Evolutionary conservation across 345 rosid species (phyloP).

Genomic region (Salix udensis): DNA sequence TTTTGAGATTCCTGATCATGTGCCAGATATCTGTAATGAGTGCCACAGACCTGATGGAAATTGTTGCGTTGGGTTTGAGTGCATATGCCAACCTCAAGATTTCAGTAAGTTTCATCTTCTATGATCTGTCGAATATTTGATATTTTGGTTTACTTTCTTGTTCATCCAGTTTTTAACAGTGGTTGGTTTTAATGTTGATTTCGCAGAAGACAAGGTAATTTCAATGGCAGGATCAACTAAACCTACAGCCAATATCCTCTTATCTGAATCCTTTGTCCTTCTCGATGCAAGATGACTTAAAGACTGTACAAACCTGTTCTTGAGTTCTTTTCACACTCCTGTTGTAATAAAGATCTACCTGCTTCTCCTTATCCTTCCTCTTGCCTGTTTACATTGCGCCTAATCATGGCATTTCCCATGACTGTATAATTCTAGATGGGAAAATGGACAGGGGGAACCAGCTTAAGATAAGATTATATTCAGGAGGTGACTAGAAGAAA

Average conservation of each 20-base stretch:
- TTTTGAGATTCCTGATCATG: slow-evolving; percentile 55
- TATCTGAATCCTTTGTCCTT: slow-evolving; percentile 1
- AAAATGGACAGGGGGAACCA: not conserved
- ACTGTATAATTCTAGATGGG: not conserved
- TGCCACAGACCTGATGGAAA: no score
- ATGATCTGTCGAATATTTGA: not conserved
- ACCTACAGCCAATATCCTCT: slow-evolving; percentile 8
- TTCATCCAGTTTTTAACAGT: not conserved
- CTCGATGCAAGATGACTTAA: not conserved
- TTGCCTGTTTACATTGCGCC: not conserved
- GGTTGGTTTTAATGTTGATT: slow-evolving; percentile 3
- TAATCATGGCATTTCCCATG: not conserved
- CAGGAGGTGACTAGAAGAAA: not conserved
- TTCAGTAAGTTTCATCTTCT: slow-evolving; percentile 46
- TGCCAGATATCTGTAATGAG: slow-evolving; percentile 57
- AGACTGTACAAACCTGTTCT: not conserved
- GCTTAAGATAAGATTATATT: not conserved
- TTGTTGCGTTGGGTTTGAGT: slow-evolving; percentile 58
- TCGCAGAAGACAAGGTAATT: slow-evolving; percentile 46
- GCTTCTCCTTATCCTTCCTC: not conserved
- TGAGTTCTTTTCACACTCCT: not conserved
- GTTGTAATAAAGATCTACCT: not conserved
- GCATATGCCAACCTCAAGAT: slow-evolving; percentile 61
- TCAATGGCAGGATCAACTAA: slow-evolving; percentile 20
- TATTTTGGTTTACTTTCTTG: not conserved